phyloP scores from a whole-genome alignment of 371 early-diverging fungal species.

The Capniomyces stellatus region DNA sequence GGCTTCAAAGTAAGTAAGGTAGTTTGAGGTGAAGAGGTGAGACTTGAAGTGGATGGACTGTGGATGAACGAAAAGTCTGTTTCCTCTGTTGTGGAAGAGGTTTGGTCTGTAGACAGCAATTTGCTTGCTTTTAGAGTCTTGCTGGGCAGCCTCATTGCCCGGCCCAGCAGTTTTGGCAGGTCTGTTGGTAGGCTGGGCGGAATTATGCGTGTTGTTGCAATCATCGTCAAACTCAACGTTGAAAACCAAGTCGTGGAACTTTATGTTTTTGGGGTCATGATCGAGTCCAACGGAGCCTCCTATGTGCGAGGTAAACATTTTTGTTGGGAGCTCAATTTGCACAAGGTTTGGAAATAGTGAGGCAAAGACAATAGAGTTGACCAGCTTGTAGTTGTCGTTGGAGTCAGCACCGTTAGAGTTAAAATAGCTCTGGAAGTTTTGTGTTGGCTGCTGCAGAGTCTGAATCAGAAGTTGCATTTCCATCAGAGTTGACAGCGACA shows the following conservation, averaged over 20 bases:
- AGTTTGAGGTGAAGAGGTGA: too few species aligned
- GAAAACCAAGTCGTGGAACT: slow-evolving; percentile 39
- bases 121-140: too few species aligned
- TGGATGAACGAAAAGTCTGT: too few species aligned
- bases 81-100: too few species aligned
- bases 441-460: slow-evolving; percentile 8
- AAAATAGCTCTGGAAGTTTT: slow-evolving; percentile 3
- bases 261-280: slow-evolving; percentile 50
- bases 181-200: too few species aligned
- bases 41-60: too few species aligned
- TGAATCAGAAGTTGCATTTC: slow-evolving; percentile 24
- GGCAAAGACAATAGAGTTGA: slow-evolving; percentile 29
- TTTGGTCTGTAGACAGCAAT: too few species aligned
- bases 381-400: slow-evolving; percentile 4
- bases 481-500: slow-evolving; percentile 24
- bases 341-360: slow-evolving; percentile 39
- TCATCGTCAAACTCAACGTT: not conserved
- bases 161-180: too few species aligned
- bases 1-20: too few species aligned
- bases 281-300: slow-evolving; percentile 54
- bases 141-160: too few species aligned
- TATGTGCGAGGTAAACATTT: slow-evolving; percentile 49
- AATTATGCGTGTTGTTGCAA: too few species aligned
- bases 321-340: slow-evolving; percentile 44
- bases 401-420: slow-evolving; percentile 4